Percentiles rank a stretch among this genome's conserved stretches.
These are phyloP conservation scores for Suhomyces kilbournensis DNA, from an alignment of 805 yeast genomes.

Conservation along the genomic window DNA sequence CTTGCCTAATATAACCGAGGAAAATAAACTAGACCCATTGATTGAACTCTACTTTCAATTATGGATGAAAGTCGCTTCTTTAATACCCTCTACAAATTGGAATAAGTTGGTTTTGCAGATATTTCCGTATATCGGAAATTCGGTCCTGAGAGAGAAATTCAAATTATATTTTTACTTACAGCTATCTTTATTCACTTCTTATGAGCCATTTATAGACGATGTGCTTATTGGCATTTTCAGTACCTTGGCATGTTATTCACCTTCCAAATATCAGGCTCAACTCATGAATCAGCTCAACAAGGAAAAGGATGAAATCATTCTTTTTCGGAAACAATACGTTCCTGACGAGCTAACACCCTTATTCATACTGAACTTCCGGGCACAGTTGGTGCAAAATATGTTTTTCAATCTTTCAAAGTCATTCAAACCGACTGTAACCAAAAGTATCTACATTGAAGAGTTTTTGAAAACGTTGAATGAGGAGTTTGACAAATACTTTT, in stretches of 20 bases:
- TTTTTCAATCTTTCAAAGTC: conserved; percentile 17
- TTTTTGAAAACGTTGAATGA: conserved; percentile 21
- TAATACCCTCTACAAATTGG: conserved; percentile 28
- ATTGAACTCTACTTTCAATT: conserved; percentile 27
- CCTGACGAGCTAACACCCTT: conserved; percentile 16
- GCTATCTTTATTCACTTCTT: conserved; percentile 18
- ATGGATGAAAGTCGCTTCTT: conserved; percentile 26
- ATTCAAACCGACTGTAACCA: conserved; percentile 10
- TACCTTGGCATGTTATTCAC: conserved; percentile 22
- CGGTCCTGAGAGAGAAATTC: conserved; percentile 34
- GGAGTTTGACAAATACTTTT: conserved; percentile 25
- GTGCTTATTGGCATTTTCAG: conserved; percentile 21
- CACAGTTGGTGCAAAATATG: conserved; percentile 17
- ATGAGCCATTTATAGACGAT: conserved; percentile 21
- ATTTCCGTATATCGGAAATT: conserved; percentile 40
- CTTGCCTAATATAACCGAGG: conserved; percentile 19
- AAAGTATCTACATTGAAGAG: conserved; percentile 15
- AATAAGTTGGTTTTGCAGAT: conserved; percentile 33
- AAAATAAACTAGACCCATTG: conserved; percentile 15
- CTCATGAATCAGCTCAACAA: conserved; percentile 18
- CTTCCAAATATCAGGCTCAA: conserved; percentile 24
- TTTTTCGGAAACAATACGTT: conserved; percentile 13
- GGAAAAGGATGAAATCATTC: conserved; percentile 15
- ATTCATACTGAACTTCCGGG: conserved; percentile 18
- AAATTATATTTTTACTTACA: conserved; percentile 25